Percentiles rank a stretch among this genome's conserved stretches.
phyloP scores from a whole-genome alignment of 495 filamentous ascomycete genomes.

The Margaritispora aquatica region DNA sequence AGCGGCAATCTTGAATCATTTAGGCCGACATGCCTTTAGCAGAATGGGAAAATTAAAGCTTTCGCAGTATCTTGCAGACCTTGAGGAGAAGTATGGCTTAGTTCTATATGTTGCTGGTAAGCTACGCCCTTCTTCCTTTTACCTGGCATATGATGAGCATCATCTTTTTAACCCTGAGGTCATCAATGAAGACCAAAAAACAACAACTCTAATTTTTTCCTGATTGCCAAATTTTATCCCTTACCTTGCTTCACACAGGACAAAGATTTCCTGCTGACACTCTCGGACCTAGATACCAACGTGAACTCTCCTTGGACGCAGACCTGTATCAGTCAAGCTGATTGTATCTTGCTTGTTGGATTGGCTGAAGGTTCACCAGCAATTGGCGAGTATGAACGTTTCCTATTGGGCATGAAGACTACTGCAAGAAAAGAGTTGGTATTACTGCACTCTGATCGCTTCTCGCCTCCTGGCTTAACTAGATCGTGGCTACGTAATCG shows the following conservation, averaged over 20 bases:
- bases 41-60: constrained; percentile 96
- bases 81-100: constrained; percentile 95
- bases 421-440: constrained; percentile 93
- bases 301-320: constrained; percentile 98
- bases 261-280: too few species aligned
- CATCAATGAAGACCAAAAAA: constrained; percentile 37
- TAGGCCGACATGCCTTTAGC: constrained; percentile 93
- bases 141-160: constrained; percentile 11
- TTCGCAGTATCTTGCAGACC: constrained; percentile 90
- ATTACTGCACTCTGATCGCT: constrained; percentile 86
- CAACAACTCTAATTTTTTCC: constrained; percentile 47
- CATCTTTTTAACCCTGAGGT: constrained; percentile 25
- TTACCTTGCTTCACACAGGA: too few species aligned
- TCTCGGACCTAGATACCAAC: constrained; percentile 56
- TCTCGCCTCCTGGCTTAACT: constrained; percentile 76
- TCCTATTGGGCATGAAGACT: constrained; percentile 93
- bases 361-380: constrained; percentile 82
- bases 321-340: constrained; percentile 93
- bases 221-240: constrained; percentile 26
- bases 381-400: constrained; percentile 94
- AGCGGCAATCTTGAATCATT: constrained; percentile 85
- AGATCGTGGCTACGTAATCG: constrained; percentile 88
- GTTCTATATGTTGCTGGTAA: constrained; percentile 90
- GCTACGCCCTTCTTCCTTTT: constrained; percentile 18
- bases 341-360: constrained; percentile 89